Evolutionary conservation across 257 asterid species (phyloP).

Genomic region (Catharanthus roseus): DNA sequence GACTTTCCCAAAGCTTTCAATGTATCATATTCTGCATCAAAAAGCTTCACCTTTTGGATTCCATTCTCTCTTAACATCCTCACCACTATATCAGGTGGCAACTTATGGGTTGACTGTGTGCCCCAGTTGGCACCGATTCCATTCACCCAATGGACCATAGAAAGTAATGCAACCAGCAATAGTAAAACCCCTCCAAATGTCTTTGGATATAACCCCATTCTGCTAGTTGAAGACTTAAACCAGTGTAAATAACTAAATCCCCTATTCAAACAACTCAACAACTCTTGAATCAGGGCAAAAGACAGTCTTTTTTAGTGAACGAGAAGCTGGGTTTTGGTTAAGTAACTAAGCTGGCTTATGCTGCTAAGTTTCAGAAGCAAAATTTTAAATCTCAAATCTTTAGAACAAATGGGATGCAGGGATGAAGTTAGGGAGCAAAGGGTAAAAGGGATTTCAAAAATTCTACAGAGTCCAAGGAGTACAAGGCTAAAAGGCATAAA

Average conservation of each 20-base stretch:
- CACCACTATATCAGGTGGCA: constrained; percentile 67
- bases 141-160: constrained; percentile 29
- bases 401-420: neutral
- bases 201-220: constrained; percentile 21
- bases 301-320: neutral
- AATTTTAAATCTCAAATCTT: constrained; percentile 18
- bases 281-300: too few species aligned
- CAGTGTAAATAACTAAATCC: neutral
- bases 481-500: neutral
- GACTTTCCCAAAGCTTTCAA: constrained; percentile 59
- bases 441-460: constrained; percentile 8
- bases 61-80: constrained; percentile 73
- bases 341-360: neutral
- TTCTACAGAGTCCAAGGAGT: neutral
- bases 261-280: too few species aligned
- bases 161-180: constrained; percentile 14
- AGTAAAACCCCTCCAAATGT: constrained; percentile 11
- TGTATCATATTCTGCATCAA: constrained; percentile 72
- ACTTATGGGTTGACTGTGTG: constrained; percentile 55
- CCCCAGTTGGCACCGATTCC: constrained; percentile 96
- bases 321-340: neutral
- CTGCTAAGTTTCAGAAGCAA: neutral
- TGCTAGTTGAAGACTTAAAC: neutral
- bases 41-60: constrained; percentile 77
- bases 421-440: constrained; percentile 1